Conservation (phyloP, 164 flowering plant genomes). For the Warburgia ugandensis region DNA sequence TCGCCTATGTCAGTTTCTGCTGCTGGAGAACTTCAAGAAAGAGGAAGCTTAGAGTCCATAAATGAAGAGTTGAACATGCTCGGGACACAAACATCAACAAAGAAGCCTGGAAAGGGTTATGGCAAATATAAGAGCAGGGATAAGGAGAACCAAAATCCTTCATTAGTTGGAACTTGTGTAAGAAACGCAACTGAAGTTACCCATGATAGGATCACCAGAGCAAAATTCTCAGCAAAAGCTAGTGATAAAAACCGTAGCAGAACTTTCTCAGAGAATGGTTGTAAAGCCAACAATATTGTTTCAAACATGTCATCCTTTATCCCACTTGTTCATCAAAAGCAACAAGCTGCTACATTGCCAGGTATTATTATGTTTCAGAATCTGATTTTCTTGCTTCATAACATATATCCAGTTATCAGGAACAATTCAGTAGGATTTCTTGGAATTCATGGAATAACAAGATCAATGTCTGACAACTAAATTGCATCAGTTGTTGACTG, state of each 20-base stretch:
- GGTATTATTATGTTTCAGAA: constrained; percentile 27
- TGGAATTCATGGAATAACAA: too few relatives aligned
- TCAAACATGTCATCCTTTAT: constrained; percentile 65
- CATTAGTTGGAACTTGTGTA: constrained; percentile 24
- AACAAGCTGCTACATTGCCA: constrained; percentile 35
- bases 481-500: too few relatives aligned
- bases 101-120: constrained; percentile 20
- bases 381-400: neutral
- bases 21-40: constrained; percentile 22
- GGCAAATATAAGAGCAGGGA: constrained; percentile 18
- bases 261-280: constrained; percentile 27
- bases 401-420: neutral
- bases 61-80: constrained; percentile 24
- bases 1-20: constrained; percentile 27
- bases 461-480: too few relatives aligned
- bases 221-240: constrained; percentile 33
- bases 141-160: constrained; percentile 39
- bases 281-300: constrained; percentile 58
- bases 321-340: constrained; percentile 71
- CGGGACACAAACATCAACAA: constrained; percentile 20
- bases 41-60: constrained; percentile 38
- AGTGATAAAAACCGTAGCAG: constrained; percentile 32
- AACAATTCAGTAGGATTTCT: neutral
- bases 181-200: constrained; percentile 27
- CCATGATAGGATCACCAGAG: constrained; percentile 31